Evolutionary conservation across 1,284 basidiomycete species (phyloP).

Genomic region (Cutaneotrichosporon sp.): DNA sequence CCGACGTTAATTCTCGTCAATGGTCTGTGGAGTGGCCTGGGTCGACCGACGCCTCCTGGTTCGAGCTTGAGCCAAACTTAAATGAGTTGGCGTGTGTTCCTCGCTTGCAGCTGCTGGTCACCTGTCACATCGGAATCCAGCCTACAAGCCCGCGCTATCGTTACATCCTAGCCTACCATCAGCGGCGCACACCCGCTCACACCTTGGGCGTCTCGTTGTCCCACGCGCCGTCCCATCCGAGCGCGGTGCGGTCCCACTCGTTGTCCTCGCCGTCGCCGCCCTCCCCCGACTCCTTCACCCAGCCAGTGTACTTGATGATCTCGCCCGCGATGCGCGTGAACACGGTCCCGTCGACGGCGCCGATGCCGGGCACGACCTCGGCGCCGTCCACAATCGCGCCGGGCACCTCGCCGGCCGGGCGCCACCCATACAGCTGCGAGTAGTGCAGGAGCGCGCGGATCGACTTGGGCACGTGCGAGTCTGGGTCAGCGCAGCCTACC

Average conservation of each 20-base stretch:
- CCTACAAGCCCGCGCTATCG: background rate
- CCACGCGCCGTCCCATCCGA: constrained; percentile 73
- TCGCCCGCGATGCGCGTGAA: constrained; percentile 67
- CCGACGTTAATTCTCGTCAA: background rate
- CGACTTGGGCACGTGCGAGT: constrained; percentile 65
- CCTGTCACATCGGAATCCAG: too few species aligned
- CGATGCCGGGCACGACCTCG: constrained; percentile 52
- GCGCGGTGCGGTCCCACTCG: constrained; percentile 63
- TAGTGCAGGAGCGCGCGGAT: constrained; percentile 63
- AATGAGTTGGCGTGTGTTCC: too few species aligned
- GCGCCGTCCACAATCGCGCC: constrained; percentile 54
- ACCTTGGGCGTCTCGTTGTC: constrained; percentile 30
- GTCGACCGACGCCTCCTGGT: too few species aligned
- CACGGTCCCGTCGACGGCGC: constrained; percentile 62
- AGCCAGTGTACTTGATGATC: constrained; percentile 64
- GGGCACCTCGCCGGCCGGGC: constrained; percentile 55
- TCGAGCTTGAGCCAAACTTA: background rate
- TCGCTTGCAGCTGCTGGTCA: too few species aligned
- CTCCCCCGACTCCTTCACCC: constrained; percentile 57
- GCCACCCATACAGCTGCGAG: constrained; percentile 59
- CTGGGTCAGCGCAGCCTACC: constrained; percentile 46
- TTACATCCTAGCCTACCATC: background rate
- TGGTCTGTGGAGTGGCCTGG: too few species aligned
- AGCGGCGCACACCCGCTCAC: background rate
- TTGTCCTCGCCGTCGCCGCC: constrained; percentile 49